Conservation (phyloP, 768 basidiomycete species). For the Tulasnella sp. region DNA sequence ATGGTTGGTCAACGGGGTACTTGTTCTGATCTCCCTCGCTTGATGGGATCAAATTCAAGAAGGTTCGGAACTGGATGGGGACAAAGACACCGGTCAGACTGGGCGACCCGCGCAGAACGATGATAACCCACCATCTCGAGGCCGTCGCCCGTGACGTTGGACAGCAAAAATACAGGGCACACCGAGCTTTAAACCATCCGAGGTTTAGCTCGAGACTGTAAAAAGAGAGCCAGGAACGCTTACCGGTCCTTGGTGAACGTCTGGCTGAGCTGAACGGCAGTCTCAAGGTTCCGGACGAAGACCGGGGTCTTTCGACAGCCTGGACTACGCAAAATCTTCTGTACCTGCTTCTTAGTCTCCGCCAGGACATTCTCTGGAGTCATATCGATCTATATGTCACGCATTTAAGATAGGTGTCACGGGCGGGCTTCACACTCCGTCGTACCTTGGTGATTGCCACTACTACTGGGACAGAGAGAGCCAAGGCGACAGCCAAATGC, state of each 20-base stretch:
- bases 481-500: conserved; percentile 90
- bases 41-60: conserved; percentile 85
- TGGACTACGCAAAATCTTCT: conserved; percentile 86
- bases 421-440: neutral
- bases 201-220: neutral
- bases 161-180: conserved; percentile 87
- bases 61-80: conserved; percentile 67
- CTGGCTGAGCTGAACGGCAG: conserved; percentile 71
- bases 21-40: conserved; percentile 80
- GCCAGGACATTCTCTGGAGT: conserved; percentile 86
- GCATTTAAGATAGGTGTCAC: neutral
- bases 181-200: conserved; percentile 40
- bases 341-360: conserved; percentile 89
- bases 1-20: conserved; percentile 70
- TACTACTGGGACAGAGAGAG: conserved; percentile 86
- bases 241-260: conserved; percentile 71
- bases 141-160: conserved; percentile 93
- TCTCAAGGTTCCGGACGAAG: conserved; percentile 77
- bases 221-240: conserved; percentile 28
- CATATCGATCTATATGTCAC: conserved; percentile 75
- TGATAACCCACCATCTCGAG: conserved; percentile 57
- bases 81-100: neutral
- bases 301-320: conserved; percentile 67
- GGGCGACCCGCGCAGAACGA: neutral
- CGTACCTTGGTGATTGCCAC: conserved; percentile 90